Conservation (phyloP, 257 asterid species). For the Ocimum tenuiflorum region DNA sequence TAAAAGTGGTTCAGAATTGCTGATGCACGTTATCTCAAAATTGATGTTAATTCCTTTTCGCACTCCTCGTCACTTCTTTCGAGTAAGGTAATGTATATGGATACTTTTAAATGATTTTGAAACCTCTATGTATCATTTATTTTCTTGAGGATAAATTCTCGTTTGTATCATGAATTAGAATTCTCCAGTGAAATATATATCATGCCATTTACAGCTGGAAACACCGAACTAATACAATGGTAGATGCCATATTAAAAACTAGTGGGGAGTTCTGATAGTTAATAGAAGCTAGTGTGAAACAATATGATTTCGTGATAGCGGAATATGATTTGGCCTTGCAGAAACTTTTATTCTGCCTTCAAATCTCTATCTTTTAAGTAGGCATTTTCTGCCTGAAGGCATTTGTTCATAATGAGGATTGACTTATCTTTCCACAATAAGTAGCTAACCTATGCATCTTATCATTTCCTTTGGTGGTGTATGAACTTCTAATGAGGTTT, state of each 20-base stretch:
- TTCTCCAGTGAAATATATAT: neutral
- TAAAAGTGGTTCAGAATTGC: constrained; percentile 33
- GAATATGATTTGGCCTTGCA: neutral
- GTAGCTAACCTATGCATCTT: neutral
- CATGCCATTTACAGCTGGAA: neutral
- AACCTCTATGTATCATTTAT: neutral
- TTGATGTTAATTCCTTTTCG: constrained; percentile 57
- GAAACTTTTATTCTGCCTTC: neutral
- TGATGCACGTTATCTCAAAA: constrained; percentile 40
- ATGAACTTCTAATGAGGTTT: neutral
- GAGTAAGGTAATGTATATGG: constrained; percentile 41
- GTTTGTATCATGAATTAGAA: neutral
- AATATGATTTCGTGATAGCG: neutral
- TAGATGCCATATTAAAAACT: neutral
- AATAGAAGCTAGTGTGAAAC: neutral
- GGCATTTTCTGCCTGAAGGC: neutral
- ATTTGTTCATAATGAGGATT: neutral
- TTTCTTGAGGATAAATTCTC: neutral
- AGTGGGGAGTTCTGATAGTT: neutral
- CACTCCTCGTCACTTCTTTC: constrained; percentile 62
- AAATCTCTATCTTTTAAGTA: neutral
- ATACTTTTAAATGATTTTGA: neutral
- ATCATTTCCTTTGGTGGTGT: neutral
- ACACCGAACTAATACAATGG: neutral
- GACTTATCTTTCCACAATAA: neutral